Evolutionary conservation across 2,329 filamentous ascomycete species (phyloP), one percentile per base, ranked within the genome.

Genomic region (Trichoderma polysporum): DNA sequence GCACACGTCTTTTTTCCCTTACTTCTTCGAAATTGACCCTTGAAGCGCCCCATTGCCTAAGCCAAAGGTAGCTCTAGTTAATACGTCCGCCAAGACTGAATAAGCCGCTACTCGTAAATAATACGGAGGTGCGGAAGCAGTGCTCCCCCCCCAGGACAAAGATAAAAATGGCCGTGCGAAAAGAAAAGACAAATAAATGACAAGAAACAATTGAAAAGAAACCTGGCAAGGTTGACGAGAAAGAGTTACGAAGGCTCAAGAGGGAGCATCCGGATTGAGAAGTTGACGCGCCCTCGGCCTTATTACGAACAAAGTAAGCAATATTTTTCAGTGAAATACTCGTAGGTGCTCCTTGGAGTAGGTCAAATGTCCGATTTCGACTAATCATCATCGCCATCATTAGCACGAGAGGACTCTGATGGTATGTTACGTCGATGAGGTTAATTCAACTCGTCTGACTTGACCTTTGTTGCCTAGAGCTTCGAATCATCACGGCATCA

Each of bases 111-210:
- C 47, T 62, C 45, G 45, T 62, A 62, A 62, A 62, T 62, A 52
- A 62, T 62, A 62, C 45, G 59, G 59, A 54, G 59, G n/a, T n/a
- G 33, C 59, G 59, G 47, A 39, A 39, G 19, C 49, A 54, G 47
- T 22, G 17, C 37, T 41, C 57, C 59, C 27, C 31, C 29, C n/a
- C n/a, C n/a, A n/a, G 31, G 22, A 37, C 35, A 37, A 33, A 53
- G 25, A 53, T 10, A 27, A 22, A 45, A 19, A 17, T 45, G 41
- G 41, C 41, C 41, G 22, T 45, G n/a, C 27, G 35, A 29, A 53
- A 22, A 9, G 25, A 37, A 29, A 45, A 53, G 17, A 39, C 45
- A 53, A 29, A 25, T 27, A 13, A 27, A 13, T 41, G 25, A 45
- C 12, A 25, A 41, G 27, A 29, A 29, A 31, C 9, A 4, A 29